Conservation (phyloP, 805 yeast species). For the Lipomyces yamadae region DNA sequence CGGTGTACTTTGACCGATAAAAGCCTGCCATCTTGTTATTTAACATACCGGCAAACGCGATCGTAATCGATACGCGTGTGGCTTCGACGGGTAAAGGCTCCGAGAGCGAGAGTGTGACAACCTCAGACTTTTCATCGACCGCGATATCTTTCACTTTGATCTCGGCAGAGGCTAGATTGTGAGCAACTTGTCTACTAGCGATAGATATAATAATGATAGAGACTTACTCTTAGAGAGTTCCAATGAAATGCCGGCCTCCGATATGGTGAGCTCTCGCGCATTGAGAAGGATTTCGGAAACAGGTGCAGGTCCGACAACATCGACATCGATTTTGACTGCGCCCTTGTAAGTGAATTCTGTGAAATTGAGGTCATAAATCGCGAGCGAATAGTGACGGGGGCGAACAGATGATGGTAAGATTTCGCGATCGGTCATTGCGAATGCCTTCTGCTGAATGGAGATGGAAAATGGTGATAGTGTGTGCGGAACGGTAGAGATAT, state of each 20-base stretch:
- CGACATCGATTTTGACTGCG: constrained; percentile 37
- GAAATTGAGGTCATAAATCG: constrained; percentile 34
- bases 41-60: constrained; percentile 61
- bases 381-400: constrained; percentile 37
- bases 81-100: constrained; percentile 46
- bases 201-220: neutral
- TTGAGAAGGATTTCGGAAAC: constrained; percentile 35
- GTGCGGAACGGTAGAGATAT: no score
- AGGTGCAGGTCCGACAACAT: constrained; percentile 32
- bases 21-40: constrained; percentile 75
- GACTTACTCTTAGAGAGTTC: constrained; percentile 35
- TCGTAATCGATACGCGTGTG: constrained; percentile 50
- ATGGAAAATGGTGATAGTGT: no score
- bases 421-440: constrained; percentile 36
- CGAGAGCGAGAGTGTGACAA: constrained; percentile 60
- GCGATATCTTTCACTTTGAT: constrained; percentile 42
- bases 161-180: constrained; percentile 32
- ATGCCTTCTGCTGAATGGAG: neutral
- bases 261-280: constrained; percentile 34
- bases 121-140: constrained; percentile 60
- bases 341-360: constrained; percentile 35
- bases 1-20: constrained; percentile 53
- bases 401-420: constrained; percentile 34
- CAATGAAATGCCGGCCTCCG: constrained; percentile 24
- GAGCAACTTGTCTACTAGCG: neutral